These are phyloP conservation scores for Scheffersomyces stipitis DNA, from an alignment of 805 yeast genomes.

Conservation along the genomic window DNA sequence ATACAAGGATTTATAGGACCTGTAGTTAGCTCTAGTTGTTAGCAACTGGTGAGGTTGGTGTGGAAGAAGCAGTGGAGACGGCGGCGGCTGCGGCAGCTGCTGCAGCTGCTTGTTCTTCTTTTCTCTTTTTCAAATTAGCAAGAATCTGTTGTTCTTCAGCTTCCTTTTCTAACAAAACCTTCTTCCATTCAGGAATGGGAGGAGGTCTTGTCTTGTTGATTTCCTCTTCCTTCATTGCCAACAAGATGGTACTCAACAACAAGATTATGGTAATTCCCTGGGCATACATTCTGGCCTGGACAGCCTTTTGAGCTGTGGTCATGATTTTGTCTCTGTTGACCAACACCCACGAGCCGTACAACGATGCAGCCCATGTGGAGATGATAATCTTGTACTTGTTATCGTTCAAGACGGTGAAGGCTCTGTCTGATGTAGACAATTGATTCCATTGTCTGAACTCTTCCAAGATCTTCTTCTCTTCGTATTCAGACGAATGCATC, in stretches of 20 bases:
- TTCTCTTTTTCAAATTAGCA: background rate
- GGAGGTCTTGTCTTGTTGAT: constrained; percentile 18
- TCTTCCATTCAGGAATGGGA: constrained; percentile 26
- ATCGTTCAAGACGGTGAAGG: constrained; percentile 24
- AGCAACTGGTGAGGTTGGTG: no score
- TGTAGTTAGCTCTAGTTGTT: no score
- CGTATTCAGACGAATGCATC: constrained; percentile 31
- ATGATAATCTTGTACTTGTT: constrained; percentile 39
- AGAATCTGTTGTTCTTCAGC: constrained; percentile 6
- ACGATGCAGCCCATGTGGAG: constrained; percentile 40
- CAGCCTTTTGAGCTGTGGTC: constrained; percentile 26
- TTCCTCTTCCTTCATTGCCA: constrained; percentile 27
- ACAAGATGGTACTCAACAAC: constrained; percentile 25
- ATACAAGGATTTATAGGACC: no score
- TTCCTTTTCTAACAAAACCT: constrained; percentile 16
- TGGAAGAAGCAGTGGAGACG: no score
- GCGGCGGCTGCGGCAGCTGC: background rate
- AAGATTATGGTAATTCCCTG: constrained; percentile 27
- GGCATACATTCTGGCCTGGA: constrained; percentile 31
- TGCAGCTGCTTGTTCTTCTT: background rate
- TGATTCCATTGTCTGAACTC: constrained; percentile 37
- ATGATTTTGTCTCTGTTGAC: constrained; percentile 27
- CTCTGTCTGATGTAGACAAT: constrained; percentile 29
- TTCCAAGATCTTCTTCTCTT: constrained; percentile 28
- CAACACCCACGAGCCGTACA: constrained; percentile 28